These are phyloP conservation scores for Hemisphaericaspora lyxosophila DNA, from an alignment of 1,139 yeast species.

Conservation along the genomic window DNA sequence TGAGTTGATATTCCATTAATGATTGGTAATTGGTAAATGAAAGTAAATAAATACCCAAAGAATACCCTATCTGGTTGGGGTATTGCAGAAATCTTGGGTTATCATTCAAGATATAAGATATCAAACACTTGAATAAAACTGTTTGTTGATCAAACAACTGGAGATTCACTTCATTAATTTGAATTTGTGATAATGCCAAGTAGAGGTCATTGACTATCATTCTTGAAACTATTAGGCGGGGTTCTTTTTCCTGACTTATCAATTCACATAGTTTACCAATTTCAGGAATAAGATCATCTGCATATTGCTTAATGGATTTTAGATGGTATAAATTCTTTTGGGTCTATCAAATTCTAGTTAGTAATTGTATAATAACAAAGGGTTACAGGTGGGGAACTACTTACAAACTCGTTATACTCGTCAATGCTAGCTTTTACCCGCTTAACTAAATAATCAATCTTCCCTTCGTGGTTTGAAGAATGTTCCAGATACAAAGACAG, in stretches of 20 bases:
- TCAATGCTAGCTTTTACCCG: constrained; percentile 6
- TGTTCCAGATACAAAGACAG: background rate
- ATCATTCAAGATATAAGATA: constrained; percentile 9
- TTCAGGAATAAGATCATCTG: constrained; percentile 6
- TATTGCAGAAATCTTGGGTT: constrained; percentile 3
- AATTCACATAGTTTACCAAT: constrained; percentile 6
- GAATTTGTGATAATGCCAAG: constrained; percentile 11
- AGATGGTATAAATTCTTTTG: background rate
- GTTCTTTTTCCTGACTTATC: background rate
- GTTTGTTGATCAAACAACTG: constrained; percentile 15
- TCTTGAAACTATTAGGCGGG: constrained; percentile 3
- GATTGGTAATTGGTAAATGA: constrained; percentile 10
- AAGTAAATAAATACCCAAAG: constrained; percentile 12
- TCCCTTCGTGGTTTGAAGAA: background rate
- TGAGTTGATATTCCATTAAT: constrained; percentile 10
- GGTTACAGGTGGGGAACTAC: background rate
- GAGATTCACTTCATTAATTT: constrained; percentile 7
- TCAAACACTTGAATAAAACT: constrained; percentile 14
- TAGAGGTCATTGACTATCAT: constrained; percentile 11
- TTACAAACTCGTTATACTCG: constrained; percentile 7
- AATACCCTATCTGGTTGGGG: constrained; percentile 7
- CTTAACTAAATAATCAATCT: constrained; percentile 9
- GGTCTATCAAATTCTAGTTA: background rate
- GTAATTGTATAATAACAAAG: background rate
- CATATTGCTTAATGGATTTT: constrained; percentile 5